Conservation (phyloP, 1,284 basidiomycete species). For the Sphaerobolus stellatus region DNA sequence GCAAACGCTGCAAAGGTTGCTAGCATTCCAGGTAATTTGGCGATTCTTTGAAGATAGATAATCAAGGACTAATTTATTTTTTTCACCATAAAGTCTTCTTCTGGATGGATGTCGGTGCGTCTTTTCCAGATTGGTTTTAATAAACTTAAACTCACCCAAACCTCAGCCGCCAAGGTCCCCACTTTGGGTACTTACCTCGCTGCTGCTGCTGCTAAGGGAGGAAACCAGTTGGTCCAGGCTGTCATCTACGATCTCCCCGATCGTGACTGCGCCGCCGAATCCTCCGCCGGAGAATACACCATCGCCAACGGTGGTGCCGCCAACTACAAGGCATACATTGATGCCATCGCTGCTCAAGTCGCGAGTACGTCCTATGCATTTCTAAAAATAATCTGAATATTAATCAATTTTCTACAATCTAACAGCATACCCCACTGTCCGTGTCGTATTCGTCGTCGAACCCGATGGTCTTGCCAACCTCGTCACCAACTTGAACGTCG, state of each 20-base stretch:
- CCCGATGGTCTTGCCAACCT: slow-evolving; percentile 22
- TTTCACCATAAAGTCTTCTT: slow-evolving; percentile 14
- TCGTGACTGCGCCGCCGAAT: slow-evolving; percentile 20
- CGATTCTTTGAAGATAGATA: not conserved
- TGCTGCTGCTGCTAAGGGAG: slow-evolving; percentile 22
- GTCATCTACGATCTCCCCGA: slow-evolving; percentile 24
- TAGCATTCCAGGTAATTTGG: slow-evolving; percentile 10
- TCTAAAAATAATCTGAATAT: slow-evolving; percentile 11
- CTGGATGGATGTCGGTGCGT: slow-evolving; percentile 21
- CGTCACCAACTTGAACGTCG: slow-evolving; percentile 18
- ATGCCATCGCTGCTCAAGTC: slow-evolving; percentile 19
- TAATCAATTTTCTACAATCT: slow-evolving; percentile 15
- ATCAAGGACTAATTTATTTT: too few species aligned
- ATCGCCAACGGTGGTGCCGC: slow-evolving; percentile 20
- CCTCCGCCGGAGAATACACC: slow-evolving; percentile 19
- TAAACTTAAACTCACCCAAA: slow-evolving; percentile 1
- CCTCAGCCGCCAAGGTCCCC: slow-evolving; percentile 8
- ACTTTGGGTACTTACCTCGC: slow-evolving; percentile 23
- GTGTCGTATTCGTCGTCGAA: slow-evolving; percentile 20
- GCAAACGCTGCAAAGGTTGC: slow-evolving; percentile 14
- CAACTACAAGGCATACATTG: slow-evolving; percentile 19
- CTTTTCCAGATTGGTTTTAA: not conserved
- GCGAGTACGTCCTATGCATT: slow-evolving; percentile 12
- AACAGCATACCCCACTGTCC: slow-evolving; percentile 18
- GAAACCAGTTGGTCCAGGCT: slow-evolving; percentile 21